Base-by-base conservation (phyloP, 495 filamentous ascomycete species). In the Neurospora intermedia region DNA sequence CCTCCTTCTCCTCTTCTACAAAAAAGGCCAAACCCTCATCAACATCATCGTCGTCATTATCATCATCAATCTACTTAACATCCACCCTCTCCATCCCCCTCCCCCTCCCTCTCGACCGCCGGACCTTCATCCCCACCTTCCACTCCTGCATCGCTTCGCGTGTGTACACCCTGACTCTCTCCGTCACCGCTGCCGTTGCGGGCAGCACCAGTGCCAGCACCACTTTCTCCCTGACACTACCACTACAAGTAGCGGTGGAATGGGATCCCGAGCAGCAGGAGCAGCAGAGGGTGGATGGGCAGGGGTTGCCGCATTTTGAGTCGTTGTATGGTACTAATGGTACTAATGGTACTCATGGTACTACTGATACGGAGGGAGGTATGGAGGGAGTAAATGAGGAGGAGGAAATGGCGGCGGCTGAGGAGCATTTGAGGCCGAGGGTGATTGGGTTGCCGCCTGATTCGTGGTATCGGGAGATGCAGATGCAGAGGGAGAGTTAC, bases 51-150 rank as follows among this genome's bases (percentile, higher is more conserved):
- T 15, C 43, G 35, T 18, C 79, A 70, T 31, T n/a, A 82, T 15
- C 43, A 42, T 18, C 79, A 70, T 31, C 83, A 82, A n/a, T 88
- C 85, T 48, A 80, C 83, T 62, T 96, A 82, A 91, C 88, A 2
- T 85, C 93, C 1, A 84, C 83, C 6, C 77, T 98, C 10, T 78
- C 91, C 9, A 88, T 97, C 9, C 94, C 96, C 0, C 82, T 99
- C 79, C 84, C 87, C 0, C 83, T 97, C 1, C 94, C 96, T 0
- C 83, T 81, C 11, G 76, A 80, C 23, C 88, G 87, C 75, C 92
- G 90, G 74, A 84, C 89, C 3, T 94, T 94, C 81, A 81, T 96
- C 39, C 96, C 96, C 0, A 94, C 93, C 20, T 99, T 98, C 83
- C 90, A 96, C 82, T 88, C 89, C 71, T 99, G 96, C 81, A 87